Base-by-base conservation (phyloP, 202 grass and related monocot genomes). In the Zoysia matrella region DNA sequence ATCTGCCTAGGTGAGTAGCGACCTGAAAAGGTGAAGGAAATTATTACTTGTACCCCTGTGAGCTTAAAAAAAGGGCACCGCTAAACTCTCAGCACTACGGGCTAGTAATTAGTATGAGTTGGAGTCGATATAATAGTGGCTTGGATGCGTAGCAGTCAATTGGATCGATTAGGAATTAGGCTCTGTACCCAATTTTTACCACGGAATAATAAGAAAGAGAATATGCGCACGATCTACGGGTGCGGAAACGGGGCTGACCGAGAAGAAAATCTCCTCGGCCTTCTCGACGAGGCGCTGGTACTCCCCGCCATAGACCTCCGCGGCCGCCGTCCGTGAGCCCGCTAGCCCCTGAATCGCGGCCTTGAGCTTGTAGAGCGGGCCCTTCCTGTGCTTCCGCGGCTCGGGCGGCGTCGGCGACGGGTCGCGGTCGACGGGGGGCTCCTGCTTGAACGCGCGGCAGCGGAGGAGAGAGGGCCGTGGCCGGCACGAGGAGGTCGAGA, bases 241-340 rank as follows among this genome's bases (percentile, higher is more conserved):
- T 1, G 3, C 6, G 1, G 8, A 30, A 12, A 16, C 18, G 52
- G 45, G 86, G 47, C 87, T 89, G 79, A 99, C 96, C 85, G 91
- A 89, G 89, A 99, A 99, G 75, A 99, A 99, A 81, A 99, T 86
- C 64, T 95, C 96, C 77, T 99, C 96, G 55, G 89, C 89, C 73
- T 88, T 99, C 91, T 99, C 96, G 58, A 99, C 91, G 6, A 89
- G 81, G 70, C 74, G 80, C 87, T 91, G 88, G 75, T 90, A 94
- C 63, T 89, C 75, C 11, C 89, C 93, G 44, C 85, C 86, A 5
- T 91, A 95, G 5, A 64, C 89, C 79, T 82, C 87, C 11, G 73
- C 88, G 4, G 80, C 83, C 11, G 79, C 80, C 2, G 78, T 45
- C 47, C 71, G 79, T 6, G 91, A 91, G 9, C 96, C 96, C 41